Conservation (phyloP, 805 yeast genomes). For the Ogataea zsoltii region DNA sequence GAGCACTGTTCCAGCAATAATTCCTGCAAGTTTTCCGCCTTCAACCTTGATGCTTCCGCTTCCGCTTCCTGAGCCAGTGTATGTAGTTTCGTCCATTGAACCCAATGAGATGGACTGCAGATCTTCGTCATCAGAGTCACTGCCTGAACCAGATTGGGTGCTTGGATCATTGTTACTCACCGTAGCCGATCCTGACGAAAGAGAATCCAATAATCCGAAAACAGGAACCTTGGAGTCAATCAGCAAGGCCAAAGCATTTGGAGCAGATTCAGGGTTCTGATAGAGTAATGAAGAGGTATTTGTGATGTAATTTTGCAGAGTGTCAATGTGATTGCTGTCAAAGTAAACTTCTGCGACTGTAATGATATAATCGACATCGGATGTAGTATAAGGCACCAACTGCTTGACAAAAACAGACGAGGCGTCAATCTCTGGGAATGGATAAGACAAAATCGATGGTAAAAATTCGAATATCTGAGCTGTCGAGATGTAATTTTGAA, state of each 20-base stretch:
- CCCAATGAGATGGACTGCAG: constrained; percentile 21
- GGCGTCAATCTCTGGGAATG: constrained; percentile 43
- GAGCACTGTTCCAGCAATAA: constrained; percentile 78
- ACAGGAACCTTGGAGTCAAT: constrained; percentile 73
- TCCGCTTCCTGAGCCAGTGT: constrained; percentile 16
- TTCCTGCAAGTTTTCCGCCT: constrained; percentile 59
- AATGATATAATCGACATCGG: constrained; percentile 61
- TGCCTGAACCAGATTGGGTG: constrained; percentile 1
- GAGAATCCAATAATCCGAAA: constrained; percentile 39
- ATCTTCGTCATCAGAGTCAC: constrained; percentile 7
- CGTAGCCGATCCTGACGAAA: constrained; percentile 14
- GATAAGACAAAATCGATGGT: constrained; percentile 68
- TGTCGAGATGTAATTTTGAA: constrained; percentile 66
- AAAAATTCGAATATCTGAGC: constrained; percentile 85
- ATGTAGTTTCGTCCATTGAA: constrained; percentile 26
- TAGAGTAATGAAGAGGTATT: constrained; percentile 60
- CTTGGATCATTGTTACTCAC: constrained; percentile 14
- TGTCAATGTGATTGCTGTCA: constrained; percentile 53
- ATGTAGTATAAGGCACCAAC: constrained; percentile 72
- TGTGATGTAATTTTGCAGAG: constrained; percentile 51
- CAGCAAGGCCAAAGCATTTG: constrained; percentile 57
- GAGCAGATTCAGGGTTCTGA: constrained; percentile 55
- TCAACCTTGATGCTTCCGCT: constrained; percentile 10
- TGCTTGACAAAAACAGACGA: constrained; percentile 57
- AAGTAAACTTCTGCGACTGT: constrained; percentile 89